Conservation (phyloP, 2,329 filamentous ascomycete genomes). For the Bipolaris zeicola region DNA sequence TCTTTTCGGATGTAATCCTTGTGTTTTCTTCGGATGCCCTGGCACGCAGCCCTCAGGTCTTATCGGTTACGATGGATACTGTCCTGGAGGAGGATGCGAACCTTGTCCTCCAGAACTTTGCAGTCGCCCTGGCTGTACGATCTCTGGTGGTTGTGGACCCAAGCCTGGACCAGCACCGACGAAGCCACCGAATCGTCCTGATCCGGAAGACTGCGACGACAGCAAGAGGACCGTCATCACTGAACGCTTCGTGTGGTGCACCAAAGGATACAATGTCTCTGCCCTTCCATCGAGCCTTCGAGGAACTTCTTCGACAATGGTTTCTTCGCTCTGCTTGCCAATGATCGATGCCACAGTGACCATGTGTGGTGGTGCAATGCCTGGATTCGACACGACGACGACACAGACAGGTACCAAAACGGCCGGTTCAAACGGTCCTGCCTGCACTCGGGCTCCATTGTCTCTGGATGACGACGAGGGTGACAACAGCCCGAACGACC, state of each 20-base stretch:
- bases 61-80: constrained; percentile 27
- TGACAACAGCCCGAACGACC: constrained; percentile 24
- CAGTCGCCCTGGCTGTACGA: constrained; percentile 15
- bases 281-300: constrained; percentile 5
- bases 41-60: constrained; percentile 12
- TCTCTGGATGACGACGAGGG: constrained; percentile 40
- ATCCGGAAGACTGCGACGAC: constrained; percentile 24
- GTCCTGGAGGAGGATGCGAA: constrained; percentile 20
- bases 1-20: constrained; percentile 28
- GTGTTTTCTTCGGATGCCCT: constrained; percentile 22
- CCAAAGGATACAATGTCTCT: constrained; percentile 18
- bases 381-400: constrained; percentile 17
- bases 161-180: constrained; percentile 24
- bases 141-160: constrained; percentile 25
- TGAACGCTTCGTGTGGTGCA: constrained; percentile 28
- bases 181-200: constrained; percentile 11
- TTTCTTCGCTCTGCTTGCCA: constrained; percentile 25
- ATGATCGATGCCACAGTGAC: constrained; percentile 20
- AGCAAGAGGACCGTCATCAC: constrained; percentile 31
- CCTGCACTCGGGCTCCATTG: constrained; percentile 31
- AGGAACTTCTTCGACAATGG: constrained; percentile 18
- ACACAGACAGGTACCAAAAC: constrained; percentile 15
- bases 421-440: constrained; percentile 13
- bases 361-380: constrained; percentile 20
- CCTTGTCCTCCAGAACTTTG: constrained; percentile 29